Evolutionary conservation across 2,329 filamentous ascomycete genomes (phyloP).

Genomic region (Xylaria sp.): DNA sequence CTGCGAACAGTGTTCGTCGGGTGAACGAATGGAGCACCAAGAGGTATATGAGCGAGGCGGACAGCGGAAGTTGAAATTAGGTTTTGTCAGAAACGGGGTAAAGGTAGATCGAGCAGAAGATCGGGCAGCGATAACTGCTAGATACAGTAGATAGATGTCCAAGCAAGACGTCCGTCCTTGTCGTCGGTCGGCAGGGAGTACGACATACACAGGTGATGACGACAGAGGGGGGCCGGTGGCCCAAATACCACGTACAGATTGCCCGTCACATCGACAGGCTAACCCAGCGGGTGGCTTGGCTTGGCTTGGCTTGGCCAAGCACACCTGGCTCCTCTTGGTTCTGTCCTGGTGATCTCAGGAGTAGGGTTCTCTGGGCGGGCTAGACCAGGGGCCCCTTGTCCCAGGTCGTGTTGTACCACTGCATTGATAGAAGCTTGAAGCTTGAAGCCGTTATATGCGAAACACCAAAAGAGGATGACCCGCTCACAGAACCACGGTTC

Average conservation of each 20-base stretch:
- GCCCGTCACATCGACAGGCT: too few species aligned
- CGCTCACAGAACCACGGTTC: neutral
- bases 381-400: neutral
- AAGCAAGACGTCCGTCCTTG: neutral
- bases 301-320: neutral
- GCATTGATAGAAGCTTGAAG: too few species aligned
- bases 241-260: neutral
- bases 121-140: neutral
- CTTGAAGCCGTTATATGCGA: constrained; percentile 1
- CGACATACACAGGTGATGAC: constrained; percentile 19
- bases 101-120: neutral
- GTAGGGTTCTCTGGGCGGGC: neutral
- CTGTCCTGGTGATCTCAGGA: too few species aligned
- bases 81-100: neutral
- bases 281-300: neutral
- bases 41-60: neutral
- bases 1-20: neutral
- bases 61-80: neutral
- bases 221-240: constrained; percentile 16
- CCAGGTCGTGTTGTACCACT: neutral
- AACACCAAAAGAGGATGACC: constrained; percentile 11
- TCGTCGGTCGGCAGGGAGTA: neutral
- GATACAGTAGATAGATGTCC: too few species aligned
- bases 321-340: neutral
- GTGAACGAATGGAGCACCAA: neutral